These are phyloP conservation scores for Auricularia sp. DNA, from an alignment of 768 basidiomycete genomes.

Conservation along the genomic window DNA sequence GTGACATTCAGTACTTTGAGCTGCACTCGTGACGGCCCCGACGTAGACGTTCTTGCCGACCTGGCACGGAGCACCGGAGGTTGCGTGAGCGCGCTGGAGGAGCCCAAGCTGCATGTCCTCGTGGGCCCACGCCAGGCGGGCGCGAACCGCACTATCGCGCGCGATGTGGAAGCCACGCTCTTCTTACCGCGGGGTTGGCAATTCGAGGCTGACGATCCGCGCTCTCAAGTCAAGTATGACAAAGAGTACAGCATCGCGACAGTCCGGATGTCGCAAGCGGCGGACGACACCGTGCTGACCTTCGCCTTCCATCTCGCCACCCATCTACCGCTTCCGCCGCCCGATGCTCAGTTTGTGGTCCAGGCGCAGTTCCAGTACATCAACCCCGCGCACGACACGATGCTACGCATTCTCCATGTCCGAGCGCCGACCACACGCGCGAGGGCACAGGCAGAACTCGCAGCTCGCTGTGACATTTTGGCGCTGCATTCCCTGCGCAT, in stretches of 20 bases:
- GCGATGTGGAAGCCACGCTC: not conserved
- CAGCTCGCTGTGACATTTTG: not conserved
- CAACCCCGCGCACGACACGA: not conserved
- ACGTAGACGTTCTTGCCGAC: not conserved
- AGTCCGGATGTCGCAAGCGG: not conserved
- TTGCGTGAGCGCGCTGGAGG: not conserved
- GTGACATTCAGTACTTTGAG: not conserved
- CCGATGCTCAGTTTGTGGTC: not conserved
- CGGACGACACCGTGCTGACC: not conserved
- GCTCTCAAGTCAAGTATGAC: not conserved
- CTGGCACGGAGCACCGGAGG: not conserved
- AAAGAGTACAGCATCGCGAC: not conserved
- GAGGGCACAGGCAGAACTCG: not conserved
- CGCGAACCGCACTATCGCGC: not conserved
- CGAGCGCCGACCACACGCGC: not conserved
- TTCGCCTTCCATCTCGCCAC: not conserved
- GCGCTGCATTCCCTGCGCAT: not conserved
- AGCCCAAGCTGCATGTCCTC: not conserved
- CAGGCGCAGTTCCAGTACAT: not conserved
- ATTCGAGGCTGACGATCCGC: not conserved
- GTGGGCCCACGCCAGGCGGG: not conserved
- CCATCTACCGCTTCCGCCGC: not conserved
- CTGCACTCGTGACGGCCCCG: not conserved
- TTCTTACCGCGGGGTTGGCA: not conserved
- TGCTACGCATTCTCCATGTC: not conserved